Evolutionary conservation across 106 monocot species (phyloP).

Genomic region (Allium cepa): DNA sequence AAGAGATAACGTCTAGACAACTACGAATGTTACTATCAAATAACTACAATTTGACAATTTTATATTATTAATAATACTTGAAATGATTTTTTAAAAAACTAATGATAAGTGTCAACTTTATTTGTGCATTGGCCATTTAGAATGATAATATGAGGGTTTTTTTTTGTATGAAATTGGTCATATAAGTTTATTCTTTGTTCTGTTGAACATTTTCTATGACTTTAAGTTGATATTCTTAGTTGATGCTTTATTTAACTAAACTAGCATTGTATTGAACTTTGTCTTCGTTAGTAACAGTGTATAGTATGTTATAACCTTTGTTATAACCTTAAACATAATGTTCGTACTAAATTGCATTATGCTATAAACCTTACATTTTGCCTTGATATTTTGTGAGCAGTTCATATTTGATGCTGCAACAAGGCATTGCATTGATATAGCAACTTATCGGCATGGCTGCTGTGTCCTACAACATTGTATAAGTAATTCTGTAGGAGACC

Average conservation of each 20-base stretch:
- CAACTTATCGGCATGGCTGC: conserved; percentile 52
- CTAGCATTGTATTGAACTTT: not conserved
- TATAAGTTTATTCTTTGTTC: too few species aligned
- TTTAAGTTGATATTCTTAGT: not conserved
- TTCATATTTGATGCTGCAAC: conserved; percentile 58
- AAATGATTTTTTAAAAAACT: too few species aligned
- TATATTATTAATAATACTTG: too few species aligned
- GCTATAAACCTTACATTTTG: not conserved
- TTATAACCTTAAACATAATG: not conserved
- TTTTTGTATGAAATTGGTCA: too few species aligned
- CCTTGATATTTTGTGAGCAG: conserved; percentile 11
- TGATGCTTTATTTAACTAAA: not conserved
- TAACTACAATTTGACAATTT: too few species aligned
- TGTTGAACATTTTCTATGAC: not conserved
- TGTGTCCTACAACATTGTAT: conserved; percentile 51
- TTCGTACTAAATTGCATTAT: not conserved
- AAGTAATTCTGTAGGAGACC: conserved; percentile 19
- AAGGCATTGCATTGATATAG: conserved; percentile 42
- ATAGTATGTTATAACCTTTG: not conserved
- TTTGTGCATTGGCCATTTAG: too few species aligned
- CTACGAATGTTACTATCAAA: too few species aligned
- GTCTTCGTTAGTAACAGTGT: not conserved
- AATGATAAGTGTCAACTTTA: too few species aligned
- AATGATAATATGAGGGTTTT: too few species aligned
- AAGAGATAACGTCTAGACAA: too few species aligned